Conservation (phyloP, 495 filamentous ascomycete species). For the Astrocystis sublimbata region DNA sequence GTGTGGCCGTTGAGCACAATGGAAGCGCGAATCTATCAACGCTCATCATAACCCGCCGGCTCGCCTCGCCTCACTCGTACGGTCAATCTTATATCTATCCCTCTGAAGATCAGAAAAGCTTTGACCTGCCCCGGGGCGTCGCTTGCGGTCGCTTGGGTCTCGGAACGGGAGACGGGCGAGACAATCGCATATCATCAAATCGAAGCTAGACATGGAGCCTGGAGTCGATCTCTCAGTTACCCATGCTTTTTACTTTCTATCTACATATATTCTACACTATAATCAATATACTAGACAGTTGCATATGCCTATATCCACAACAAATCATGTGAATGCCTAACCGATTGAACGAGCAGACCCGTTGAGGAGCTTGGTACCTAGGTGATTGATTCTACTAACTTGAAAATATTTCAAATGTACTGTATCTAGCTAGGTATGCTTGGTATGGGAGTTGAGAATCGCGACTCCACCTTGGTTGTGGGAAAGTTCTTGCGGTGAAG, state of each 20-base stretch:
- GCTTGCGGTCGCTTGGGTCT: constrained; percentile 24
- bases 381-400: background rate
- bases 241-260: constrained; percentile 21
- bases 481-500: constrained; percentile 34
- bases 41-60: background rate
- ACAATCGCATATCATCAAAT: constrained; percentile 29
- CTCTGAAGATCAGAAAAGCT: background rate
- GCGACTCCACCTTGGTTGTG: constrained; percentile 20
- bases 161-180: constrained; percentile 33
- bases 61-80: constrained; percentile 11
- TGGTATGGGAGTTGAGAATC: constrained; percentile 12
- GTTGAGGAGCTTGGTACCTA: background rate
- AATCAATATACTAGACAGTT: background rate
- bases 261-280: constrained; percentile 1
- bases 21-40: constrained; percentile 6
- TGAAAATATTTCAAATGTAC: background rate
- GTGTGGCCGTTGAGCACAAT: constrained; percentile 6
- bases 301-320: too few species aligned
- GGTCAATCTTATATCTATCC: background rate
- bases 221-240: constrained; percentile 34
- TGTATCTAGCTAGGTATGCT: constrained; percentile 4
- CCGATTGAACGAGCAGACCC: too few species aligned
- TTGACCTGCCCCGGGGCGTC: constrained; percentile 11
- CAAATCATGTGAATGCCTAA: too few species aligned
- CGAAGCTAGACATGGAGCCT: constrained; percentile 34